Conservation (phyloP, 2,329 filamentous ascomycete species). For the Alternaria sp. region DNA sequence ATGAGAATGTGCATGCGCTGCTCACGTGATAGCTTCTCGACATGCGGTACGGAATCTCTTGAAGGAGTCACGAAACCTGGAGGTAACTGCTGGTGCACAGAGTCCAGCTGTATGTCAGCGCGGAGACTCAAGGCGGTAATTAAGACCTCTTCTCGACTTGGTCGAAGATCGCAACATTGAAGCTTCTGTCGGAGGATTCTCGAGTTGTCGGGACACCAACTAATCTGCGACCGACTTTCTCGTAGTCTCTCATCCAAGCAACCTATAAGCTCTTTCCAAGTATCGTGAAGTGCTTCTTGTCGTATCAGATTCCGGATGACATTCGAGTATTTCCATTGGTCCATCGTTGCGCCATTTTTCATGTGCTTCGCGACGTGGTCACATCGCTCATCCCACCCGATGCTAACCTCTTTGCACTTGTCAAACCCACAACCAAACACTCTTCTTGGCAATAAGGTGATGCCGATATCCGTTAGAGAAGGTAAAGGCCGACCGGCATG, state of each 20-base stretch:
- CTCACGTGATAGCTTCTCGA: conserved; percentile 42
- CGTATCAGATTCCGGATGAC: conserved; percentile 50
- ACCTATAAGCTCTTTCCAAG: conserved; percentile 48
- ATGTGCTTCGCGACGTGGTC: conserved; percentile 51
- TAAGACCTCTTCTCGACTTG: conserved; percentile 48
- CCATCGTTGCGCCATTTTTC: conserved; percentile 47
- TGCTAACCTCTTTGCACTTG: conserved; percentile 51
- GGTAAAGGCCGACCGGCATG: conserved; percentile 47
- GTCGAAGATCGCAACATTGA: conserved; percentile 48
- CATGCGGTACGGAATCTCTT: conserved; percentile 45
- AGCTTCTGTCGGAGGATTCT: conserved; percentile 48
- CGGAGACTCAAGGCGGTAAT: conserved; percentile 48
- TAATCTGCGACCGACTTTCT: conserved; percentile 48
- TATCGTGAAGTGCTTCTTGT: conserved; percentile 48
- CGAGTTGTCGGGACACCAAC: conserved; percentile 49
- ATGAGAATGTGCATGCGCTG: conserved; percentile 49
- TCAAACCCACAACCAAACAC: conserved; percentile 52
- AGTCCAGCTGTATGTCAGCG: conserved; percentile 43
- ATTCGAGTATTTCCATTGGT: conserved; percentile 51
- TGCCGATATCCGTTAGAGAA: conserved; percentile 47
- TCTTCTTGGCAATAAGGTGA: conserved; percentile 42
- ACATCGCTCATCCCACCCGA: conserved; percentile 51
- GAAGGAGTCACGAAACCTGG: conserved; percentile 46
- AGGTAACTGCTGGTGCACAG: conserved; percentile 41
- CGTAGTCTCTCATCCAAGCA: conserved; percentile 44